These are phyloP conservation scores for Suhomyces emberorum DNA, from an alignment of 805 yeast genomes.

Conservation along the genomic window DNA sequence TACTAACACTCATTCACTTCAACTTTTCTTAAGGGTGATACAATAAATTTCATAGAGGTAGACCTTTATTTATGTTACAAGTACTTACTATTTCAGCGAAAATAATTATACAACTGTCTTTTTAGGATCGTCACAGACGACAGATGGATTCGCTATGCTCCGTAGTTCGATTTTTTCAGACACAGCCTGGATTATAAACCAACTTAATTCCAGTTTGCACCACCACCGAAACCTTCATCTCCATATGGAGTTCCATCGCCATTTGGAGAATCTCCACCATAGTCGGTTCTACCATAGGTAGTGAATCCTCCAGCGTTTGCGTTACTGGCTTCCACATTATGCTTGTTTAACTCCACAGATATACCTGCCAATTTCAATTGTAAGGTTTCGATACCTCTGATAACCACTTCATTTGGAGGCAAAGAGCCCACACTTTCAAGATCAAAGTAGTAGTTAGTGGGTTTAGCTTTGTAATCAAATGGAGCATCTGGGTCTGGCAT, in stretches of 20 bases:
- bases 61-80: no score
- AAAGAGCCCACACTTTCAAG: conserved; percentile 91
- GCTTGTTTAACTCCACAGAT: conserved; percentile 59
- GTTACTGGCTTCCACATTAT: conserved; percentile 39
- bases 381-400: conserved; percentile 77
- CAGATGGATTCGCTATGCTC: no score
- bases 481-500: conserved; percentile 84
- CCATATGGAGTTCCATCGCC: conserved; percentile 26
- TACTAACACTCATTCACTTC: no score
- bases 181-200: no score
- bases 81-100: no score
- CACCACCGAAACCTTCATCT: conserved; percentile 11
- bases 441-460: conserved; percentile 78
- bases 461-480: conserved; percentile 81
- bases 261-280: conserved; percentile 24
- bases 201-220: conserved; percentile 2
- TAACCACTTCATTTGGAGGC: conserved; percentile 84
- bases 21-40: no score
- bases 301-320: conserved; percentile 48
- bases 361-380: conserved; percentile 90
- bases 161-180: no score
- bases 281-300: conserved; percentile 39
- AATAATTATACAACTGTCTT: no score
- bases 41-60: no score
- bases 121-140: no score